Evolutionary conservation across 148 eudicot species (phyloP), one percentile per base, ranked within the genome.

Genomic region (Gaultheria prostrata): DNA sequence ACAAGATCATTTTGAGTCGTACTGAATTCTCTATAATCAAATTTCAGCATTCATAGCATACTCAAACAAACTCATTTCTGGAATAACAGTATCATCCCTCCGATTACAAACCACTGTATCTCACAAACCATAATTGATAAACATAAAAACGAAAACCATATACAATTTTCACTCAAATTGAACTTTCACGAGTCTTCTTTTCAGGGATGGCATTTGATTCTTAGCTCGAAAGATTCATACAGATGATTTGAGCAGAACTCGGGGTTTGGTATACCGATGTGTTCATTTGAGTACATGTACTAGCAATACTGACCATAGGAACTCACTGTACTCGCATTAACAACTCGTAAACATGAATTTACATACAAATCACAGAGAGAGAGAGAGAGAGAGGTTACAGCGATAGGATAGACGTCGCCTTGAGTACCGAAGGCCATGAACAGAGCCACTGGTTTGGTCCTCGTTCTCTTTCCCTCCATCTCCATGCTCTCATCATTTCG

Each of bases 341-440:
- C 78, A 82, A 73, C 76, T 82, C 51, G 35, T 63, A 59, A 5
- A 10, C n/a, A 24, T 15, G n/a, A 6, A 77, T 17, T 46, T 26
- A 54, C 6, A 78, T 7, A 71, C 51, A 21, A 2, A 43, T 20
- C 48, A 56, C 20, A 59, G 75, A 76, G 53, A 81, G 77, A 26
- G 50, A 83, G 82, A 69, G 49, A 32, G 49, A 83, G 82, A 82
- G 54, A 74, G 48, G 86, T 86, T 92, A 91, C 97, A 71, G 98
- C 94, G 28, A 97, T 88, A 24, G 99, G 99, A 61, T 92, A 86
- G 78, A 93, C 92, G 78, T 95, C 99, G 84, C 98, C 98, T 83
- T 95, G 93, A 76, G 99, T 97, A 84, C 99, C 99, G 79, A 97
- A 97, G 80, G 94, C 98, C 98, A 95, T 95, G 88, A 95, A 93